Base-by-base conservation (phyloP, 106 monocot genomes). In the Allium sativum region DNA sequence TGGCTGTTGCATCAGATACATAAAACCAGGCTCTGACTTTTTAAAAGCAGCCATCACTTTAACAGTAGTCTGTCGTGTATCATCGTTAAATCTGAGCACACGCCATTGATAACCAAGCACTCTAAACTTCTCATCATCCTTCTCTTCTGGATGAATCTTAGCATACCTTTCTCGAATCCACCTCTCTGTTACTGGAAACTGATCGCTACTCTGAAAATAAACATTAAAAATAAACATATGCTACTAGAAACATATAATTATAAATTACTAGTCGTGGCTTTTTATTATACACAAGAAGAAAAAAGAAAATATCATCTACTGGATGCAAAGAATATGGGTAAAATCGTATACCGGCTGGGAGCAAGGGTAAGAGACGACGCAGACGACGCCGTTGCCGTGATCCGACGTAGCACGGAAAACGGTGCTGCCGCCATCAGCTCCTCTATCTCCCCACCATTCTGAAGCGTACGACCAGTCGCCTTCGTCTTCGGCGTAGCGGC, bases 71-170 rank as follows among this genome's bases (percentile, higher is more conserved):
- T 98, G 96, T 21, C 96, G 84, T 55, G 96, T 98, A 55, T 76
- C 70, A 43, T 88, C 82, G 47, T 98, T 98, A 67, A 98, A 98
- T 0, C 73, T 81, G 68, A 98, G 84, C 48, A 76, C 79, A 20
- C 96, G 82, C 96, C 96, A 98, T 22, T 98, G 84, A 69, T 91
- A 98, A 69, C 96, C 96, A 68, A 98, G 79, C 66, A 98, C 59
- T 59, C 64, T 84, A 73, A 98, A 81, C 61, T 79, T 41, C 45
- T 54, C 66, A 62, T 65, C 44, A 44, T 61, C 57, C 16, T 73
- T 61, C 42, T 52, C 50, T 72, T 81, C 75, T 69, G 87, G 87
- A 61, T 91, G 72, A 18, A 73, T 41, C 71, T 72, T 82, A 55
- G 56, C 65, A 64, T 98, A 82, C 72, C 82, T 87, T 50, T 81